A percentile compares a stretch with the other conserved stretches of the same genome.
Evolutionary conservation across 108 stramenopile genomes (phyloP).

Genomic region (Tribonema minus): DNA sequence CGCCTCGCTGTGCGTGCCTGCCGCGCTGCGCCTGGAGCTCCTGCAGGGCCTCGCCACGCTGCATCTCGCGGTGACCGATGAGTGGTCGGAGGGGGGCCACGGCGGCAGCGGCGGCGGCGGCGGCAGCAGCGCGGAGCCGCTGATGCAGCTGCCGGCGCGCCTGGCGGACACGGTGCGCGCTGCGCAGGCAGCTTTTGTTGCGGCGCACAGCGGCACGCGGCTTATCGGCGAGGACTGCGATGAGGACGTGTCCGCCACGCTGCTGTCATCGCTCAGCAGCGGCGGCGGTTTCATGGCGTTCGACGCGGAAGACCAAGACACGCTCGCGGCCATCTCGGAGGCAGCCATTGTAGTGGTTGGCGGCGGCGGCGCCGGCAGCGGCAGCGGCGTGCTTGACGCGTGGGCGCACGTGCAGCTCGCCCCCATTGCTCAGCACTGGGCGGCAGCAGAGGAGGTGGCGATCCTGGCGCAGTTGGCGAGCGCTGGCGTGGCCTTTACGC

Average conservation of each 20-base stretch:
- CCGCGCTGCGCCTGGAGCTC: slow-evolving; percentile 56
- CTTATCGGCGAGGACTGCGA: no score
- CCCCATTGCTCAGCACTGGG: slow-evolving; percentile 29
- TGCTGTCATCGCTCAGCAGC: no score
- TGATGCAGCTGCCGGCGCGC: background rate
- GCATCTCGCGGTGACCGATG: slow-evolving; percentile 30
- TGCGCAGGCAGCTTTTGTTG: background rate
- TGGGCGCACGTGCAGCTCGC: slow-evolving; percentile 33
- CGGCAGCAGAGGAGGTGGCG: slow-evolving; percentile 11
- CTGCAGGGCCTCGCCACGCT: slow-evolving; percentile 69
- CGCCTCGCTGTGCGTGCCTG: slow-evolving; percentile 60
- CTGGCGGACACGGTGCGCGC: background rate
- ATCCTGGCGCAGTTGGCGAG: slow-evolving; percentile 1
- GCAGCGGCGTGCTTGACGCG: background rate
- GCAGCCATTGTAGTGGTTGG: background rate
- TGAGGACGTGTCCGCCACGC: no score
- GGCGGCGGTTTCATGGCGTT: background rate
- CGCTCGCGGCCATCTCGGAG: background rate
- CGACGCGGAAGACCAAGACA: background rate
- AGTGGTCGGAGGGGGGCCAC: background rate
- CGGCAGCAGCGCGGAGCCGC: background rate
- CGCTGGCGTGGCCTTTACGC: no score
- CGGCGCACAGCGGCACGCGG: background rate
- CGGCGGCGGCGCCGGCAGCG: background rate
- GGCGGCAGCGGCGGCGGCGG: background rate